phyloP scores from a whole-genome alignment of 768 basidiomycete genomes.

The Boletus eberwhitei region DNA sequence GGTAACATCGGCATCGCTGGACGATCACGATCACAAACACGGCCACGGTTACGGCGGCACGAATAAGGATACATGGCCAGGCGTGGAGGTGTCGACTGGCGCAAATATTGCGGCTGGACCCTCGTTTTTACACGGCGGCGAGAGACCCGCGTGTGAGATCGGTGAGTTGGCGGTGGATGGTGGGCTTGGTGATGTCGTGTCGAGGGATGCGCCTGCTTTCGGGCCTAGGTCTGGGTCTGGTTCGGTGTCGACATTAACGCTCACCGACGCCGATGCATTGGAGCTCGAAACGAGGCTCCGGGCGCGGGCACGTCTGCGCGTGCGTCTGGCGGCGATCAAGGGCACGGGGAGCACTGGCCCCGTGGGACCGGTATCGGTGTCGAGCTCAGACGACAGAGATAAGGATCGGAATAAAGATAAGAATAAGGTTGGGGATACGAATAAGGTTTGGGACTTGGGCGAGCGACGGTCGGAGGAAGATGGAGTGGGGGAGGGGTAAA shows the following conservation, averaged over 20 bases:
- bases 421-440: background rate
- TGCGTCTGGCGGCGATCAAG: slow-evolving; percentile 47
- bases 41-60: background rate
- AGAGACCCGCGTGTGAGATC: background rate
- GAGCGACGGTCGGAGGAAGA: background rate
- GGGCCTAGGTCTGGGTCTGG: too few relatives aligned
- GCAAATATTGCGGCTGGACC: background rate
- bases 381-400: background rate
- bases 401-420: background rate
- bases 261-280: background rate
- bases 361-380: background rate
- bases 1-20: background rate
- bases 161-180: background rate
- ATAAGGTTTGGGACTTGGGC: background rate
- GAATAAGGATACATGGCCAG: background rate
- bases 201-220: background rate
- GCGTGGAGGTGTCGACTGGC: background rate
- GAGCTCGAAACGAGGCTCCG: slow-evolving; percentile 45
- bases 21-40: background rate
- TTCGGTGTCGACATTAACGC: background rate
- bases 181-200: too few relatives aligned
- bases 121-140: background rate
- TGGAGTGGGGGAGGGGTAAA: background rate
- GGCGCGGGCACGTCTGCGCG: slow-evolving; percentile 45
- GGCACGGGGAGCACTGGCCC: slow-evolving; percentile 4